Conservation (phyloP, 371 early-diverging fungal species). For the Rhizopus microsporus region DNA sequence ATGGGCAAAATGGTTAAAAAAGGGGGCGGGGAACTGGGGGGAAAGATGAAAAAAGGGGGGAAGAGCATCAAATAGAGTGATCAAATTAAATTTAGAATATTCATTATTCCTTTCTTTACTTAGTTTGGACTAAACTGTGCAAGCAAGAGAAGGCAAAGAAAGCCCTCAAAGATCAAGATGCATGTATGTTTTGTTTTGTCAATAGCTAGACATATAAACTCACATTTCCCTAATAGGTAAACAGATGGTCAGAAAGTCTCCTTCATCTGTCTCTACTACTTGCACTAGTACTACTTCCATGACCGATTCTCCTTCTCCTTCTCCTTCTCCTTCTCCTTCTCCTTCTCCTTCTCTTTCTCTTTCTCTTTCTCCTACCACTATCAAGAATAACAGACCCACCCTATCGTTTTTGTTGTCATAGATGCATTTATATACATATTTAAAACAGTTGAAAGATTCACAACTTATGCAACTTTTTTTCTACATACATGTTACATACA, state of each 20-base stretch:
- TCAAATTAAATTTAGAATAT: slow-evolving; percentile 6
- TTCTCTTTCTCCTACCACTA: background rate
- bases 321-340: background rate
- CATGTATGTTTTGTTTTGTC: background rate
- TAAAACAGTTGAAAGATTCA: background rate
- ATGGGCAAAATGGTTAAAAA: too few species aligned
- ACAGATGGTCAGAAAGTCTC: background rate
- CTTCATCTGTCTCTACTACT: background rate
- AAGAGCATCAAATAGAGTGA: background rate
- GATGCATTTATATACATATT: background rate
- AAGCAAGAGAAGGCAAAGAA: slow-evolving; percentile 16
- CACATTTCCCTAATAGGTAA: too few species aligned
- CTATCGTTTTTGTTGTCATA: slow-evolving; percentile 19
- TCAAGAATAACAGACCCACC: slow-evolving; percentile 8
- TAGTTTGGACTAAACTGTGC: slow-evolving; percentile 29
- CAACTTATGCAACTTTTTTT: background rate
- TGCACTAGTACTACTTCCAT: background rate
- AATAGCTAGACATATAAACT: too few species aligned
- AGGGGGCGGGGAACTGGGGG: too few species aligned
- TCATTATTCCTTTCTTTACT: slow-evolving; percentile 13
- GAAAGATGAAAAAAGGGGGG: slow-evolving; percentile 4
- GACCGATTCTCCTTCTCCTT: slow-evolving; percentile 1
- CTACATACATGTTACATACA: background rate
- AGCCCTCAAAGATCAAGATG: background rate
- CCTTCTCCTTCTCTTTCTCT: background rate